Evolutionary conservation across 1,284 basidiomycete genomes (phyloP).

Genomic region (Leccinum proliferum): DNA sequence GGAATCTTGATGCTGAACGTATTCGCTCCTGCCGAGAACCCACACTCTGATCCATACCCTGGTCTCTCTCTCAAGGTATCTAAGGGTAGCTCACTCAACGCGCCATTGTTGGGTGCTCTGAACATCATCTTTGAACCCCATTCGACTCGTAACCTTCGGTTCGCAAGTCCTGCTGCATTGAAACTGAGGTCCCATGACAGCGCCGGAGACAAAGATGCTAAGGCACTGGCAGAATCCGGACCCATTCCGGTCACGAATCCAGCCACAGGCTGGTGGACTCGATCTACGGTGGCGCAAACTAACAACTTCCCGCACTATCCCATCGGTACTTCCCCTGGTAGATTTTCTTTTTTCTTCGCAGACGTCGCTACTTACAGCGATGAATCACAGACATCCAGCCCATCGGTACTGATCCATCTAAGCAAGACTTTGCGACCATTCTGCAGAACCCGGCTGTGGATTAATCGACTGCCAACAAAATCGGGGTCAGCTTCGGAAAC

Average conservation of each 20-base stretch:
- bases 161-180: conserved; percentile 4
- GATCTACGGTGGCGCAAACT: neutral
- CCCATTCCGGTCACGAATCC: conserved; percentile 11
- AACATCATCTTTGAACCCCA: conserved; percentile 12
- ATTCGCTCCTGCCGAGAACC: neutral
- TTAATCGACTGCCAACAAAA: neutral
- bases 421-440: neutral
- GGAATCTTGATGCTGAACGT: conserved; percentile 7
- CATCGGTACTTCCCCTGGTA: conserved; percentile 4
- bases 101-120: conserved; percentile 7
- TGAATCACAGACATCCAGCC: conserved; percentile 8
- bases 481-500: conserved; percentile 6
- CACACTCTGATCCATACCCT: conserved; percentile 7
- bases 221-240: neutral
- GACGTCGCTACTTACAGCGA: neutral
- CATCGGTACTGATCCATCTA: conserved; percentile 2
- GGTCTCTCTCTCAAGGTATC: conserved; percentile 7
- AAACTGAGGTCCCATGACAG: neutral
- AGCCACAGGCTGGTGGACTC: conserved; percentile 14
- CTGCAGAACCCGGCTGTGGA: conserved; percentile 6
- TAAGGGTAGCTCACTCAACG: neutral
- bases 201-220: neutral
- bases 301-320: conserved; percentile 8
- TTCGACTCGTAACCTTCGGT: conserved; percentile 11
- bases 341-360: neutral